A percentile compares a stretch with the other conserved stretches of the same genome.
phyloP scores from a whole-genome alignment of 805 yeast genomes.

The Candida incommunis region DNA sequence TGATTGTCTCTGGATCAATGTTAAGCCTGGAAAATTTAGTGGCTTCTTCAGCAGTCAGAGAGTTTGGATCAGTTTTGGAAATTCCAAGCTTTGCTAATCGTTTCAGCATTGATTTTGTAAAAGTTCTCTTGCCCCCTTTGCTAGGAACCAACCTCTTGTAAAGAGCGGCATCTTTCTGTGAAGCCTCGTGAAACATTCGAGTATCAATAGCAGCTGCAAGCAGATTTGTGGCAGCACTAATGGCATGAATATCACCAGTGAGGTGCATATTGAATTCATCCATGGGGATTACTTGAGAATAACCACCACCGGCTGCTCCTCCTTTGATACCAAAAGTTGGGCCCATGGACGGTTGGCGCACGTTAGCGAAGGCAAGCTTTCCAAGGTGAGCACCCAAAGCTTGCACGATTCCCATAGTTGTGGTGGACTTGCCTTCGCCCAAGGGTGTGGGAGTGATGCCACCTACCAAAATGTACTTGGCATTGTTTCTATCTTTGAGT shows the following conservation, averaged over 20 bases:
- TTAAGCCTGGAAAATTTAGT: constrained; percentile 65
- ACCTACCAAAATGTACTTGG: constrained; percentile 81
- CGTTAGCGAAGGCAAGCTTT: constrained; percentile 78
- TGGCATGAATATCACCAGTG: constrained; percentile 96
- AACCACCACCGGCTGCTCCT: constrained; percentile 99
- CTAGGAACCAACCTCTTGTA: constrained; percentile 78
- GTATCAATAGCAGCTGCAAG: constrained; percentile 96
- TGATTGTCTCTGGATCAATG: constrained; percentile 79
- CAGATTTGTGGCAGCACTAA: constrained; percentile 83
- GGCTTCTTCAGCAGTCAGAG: constrained; percentile 64
- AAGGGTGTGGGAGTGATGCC: constrained; percentile 98
- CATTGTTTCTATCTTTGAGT: constrained; percentile 48
- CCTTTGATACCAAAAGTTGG: constrained; percentile 98
- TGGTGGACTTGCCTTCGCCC: constrained; percentile 96
- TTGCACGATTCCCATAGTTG: constrained; percentile 93
- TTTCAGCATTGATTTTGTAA: constrained; percentile 65
- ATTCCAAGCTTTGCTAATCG: constrained; percentile 76
- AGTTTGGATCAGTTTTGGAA: constrained; percentile 62
- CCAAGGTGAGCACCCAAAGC: constrained; percentile 85
- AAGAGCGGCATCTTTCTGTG: constrained; percentile 71
- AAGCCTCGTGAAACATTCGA: constrained; percentile 86
- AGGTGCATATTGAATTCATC: constrained; percentile 96
- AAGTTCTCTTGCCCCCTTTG: constrained; percentile 65
- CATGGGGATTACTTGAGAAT: constrained; percentile 96
- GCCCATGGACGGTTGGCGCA: constrained; percentile 97